Conservation (phyloP, 2,329 filamentous ascomycete genomes). For the Penicillium sp. region DNA sequence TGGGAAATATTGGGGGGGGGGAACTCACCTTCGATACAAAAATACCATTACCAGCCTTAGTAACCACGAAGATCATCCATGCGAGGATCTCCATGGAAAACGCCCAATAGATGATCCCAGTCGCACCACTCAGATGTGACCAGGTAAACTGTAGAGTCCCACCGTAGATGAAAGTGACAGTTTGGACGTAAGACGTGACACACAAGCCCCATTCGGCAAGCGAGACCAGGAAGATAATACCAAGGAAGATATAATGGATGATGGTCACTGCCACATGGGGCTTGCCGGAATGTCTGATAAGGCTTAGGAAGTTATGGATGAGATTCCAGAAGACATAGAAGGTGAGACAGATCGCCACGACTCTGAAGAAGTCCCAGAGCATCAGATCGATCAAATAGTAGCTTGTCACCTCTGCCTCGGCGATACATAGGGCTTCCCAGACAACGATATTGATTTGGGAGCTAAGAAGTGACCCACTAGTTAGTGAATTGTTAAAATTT, state of each 20-base stretch:
- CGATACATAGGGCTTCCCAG: conserved; percentile 17
- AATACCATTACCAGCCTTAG: conserved; percentile 16
- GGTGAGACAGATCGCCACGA: conserved; percentile 14
- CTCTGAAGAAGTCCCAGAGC: conserved; percentile 20
- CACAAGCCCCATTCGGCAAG: conserved; percentile 18
- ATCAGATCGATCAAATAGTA: conserved; percentile 26
- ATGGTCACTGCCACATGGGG: conserved; percentile 12
- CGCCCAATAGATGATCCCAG: conserved; percentile 19
- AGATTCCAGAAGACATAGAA: conserved; percentile 25
- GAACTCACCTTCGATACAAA: conserved; percentile 20
- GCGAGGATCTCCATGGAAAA: conserved; percentile 25
- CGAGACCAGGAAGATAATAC: conserved; percentile 10
- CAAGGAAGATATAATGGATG: conserved; percentile 21
- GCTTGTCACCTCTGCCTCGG: conserved; percentile 16
- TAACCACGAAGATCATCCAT: conserved; percentile 20
- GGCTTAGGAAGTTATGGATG: conserved; percentile 20
- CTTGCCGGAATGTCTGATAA: conserved; percentile 17
- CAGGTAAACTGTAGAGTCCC: neutral
- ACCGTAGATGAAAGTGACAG: neutral
- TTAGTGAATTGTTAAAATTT: neutral
- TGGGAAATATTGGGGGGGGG: neutral
- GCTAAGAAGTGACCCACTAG: conserved; percentile 5
- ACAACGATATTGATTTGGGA: conserved; percentile 9
- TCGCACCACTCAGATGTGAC: conserved; percentile 10
- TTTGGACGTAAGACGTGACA: conserved; percentile 9